Base-by-base conservation (phyloP, 768 basidiomycete genomes). In the Pleurotus citrinopileatus region DNA sequence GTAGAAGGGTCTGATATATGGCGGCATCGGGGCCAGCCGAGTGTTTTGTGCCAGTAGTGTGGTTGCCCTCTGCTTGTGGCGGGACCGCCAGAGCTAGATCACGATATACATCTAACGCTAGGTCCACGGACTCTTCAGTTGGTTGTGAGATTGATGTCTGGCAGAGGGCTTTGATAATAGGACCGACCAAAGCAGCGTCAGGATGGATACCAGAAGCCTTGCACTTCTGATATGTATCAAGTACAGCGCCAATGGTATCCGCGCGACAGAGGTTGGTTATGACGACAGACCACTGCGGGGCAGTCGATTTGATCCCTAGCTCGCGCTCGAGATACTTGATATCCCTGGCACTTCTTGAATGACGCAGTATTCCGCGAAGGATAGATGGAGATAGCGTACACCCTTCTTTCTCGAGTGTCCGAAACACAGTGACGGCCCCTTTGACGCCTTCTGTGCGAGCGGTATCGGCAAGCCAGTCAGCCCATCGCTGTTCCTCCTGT, bases 1-100 rank as follows among this genome's bases (percentile, higher is more conserved):
- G 78, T 12, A 85, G 68, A 27, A 86, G 68, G 12, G 69, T 71
- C 9, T 80, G 74, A 60, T 83, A 90, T 38, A 88, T 75, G 37
- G 73, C 70, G 17, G 73, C 65, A 57, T 82, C 79, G 1, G 81
- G 81, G 0, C 79, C 78, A 3, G 50, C 45, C 3, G 76, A 70
- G 54, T 72, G 76, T 10, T 65, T 45, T 12, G 60, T 19, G 37
- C 15, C 13, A 66, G 52, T 60, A 64, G 53, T 60, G 52, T 27
- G 37, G 47, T 13, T 43, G 54, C 23, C 13, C 12, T 65, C 43
- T 19, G 59, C 47, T 1, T 64, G 55, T 12, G 64, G 58, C 2
- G 72, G 70, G 17, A 61, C 61, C n/a, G 65, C 63, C 28, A 55
- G 62, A 4, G 70, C 66, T 25, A 84, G 70, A 37, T 82, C 80